Base-by-base conservation (phyloP, 805 yeast genomes). In the Osmozyma mogii region DNA sequence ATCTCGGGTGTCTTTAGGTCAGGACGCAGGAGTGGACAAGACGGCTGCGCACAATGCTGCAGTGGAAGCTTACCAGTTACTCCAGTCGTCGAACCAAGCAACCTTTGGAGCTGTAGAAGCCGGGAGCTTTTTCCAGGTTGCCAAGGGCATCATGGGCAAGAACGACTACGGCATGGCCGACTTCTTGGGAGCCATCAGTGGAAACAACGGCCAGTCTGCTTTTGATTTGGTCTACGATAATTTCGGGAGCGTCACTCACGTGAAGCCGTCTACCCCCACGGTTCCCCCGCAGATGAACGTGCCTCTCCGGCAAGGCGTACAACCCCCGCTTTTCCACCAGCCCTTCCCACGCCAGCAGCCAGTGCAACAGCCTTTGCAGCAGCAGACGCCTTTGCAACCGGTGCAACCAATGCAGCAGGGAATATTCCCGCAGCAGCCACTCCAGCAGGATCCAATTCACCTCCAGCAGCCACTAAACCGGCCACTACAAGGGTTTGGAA, bases 141-240 rank as follows among this genome's bases (percentile, higher is more conserved):
- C 62, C 13, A 51, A 50, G 31, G 29, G 36, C 23, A 40, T 54
- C 16, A 50, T 44, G 29, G 57, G 52, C 34, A 56, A 36, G 44
- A 44, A 40, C 31, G 47, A 29, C 18, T 48, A 48, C 28, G 50
- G 47, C 35, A 58, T 44, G 38, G 63, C 50, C 35, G 61, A 44
- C 22, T 58, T 50, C 33, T 46, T 64, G 31, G 29, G 30, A 17
- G 29, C 40, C 19, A 32, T 43, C 25, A 37, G 57, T 18, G 29
- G 52, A 9, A 46, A 49, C 4, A 30, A 38, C 19, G 32, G 29
- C 15, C 15, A 15, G 22, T 49, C 54, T 32, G 49, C 50, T 15
- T 70, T 69, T 41, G 70, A 67, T 14, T 47, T 67, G 24, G 41
- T 61, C 14, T 63, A 61, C 40, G 74, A 70, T 37, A 70, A 67